Conservation (phyloP, 306 rosid species). For the Crotalaria pallida region DNA sequence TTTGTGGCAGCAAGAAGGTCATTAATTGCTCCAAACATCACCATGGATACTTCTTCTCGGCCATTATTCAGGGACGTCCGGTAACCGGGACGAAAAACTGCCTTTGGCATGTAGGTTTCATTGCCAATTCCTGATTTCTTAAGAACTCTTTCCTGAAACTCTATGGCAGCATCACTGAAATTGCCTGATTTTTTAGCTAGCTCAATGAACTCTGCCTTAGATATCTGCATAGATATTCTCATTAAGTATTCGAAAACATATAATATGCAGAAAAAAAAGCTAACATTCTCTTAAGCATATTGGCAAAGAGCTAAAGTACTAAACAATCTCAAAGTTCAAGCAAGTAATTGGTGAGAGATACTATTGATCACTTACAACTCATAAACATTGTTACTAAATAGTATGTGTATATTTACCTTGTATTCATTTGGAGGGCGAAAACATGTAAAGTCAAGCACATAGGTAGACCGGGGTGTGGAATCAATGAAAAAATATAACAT, state of each 20-base stretch:
- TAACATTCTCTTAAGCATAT: not conserved
- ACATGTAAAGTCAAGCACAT: slow-evolving; percentile 65
- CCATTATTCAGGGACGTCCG: slow-evolving; percentile 34
- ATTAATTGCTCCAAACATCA: slow-evolving; percentile 54
- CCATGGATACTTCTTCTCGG: slow-evolving; percentile 45
- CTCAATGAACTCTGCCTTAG: slow-evolving; percentile 53
- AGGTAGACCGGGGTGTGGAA: slow-evolving; percentile 38
- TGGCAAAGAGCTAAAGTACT: not conserved
- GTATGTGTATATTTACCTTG: slow-evolving; percentile 40
- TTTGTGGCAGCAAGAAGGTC: slow-evolving; percentile 44
- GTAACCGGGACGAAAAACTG: slow-evolving; percentile 34
- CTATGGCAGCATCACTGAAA: slow-evolving; percentile 48
- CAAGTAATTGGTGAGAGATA: not conserved
- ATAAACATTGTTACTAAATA: not conserved
- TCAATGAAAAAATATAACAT: slow-evolving; percentile 25
- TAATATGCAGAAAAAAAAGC: not conserved
- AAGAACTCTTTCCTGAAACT: slow-evolving; percentile 45
- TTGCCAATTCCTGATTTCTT: slow-evolving; percentile 56
- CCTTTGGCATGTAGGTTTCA: slow-evolving; percentile 46
- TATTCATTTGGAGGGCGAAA: slow-evolving; percentile 57
- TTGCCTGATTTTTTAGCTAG: slow-evolving; percentile 48
- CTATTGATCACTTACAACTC: not conserved
- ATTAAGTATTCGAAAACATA: not conserved
- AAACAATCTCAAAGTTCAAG: not conserved
- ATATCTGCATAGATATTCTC: slow-evolving; percentile 35